These are phyloP conservation scores for Atkinsonella hypoxylon DNA, from an alignment of 2,329 filamentous ascomycete genomes.

Conservation along the genomic window DNA sequence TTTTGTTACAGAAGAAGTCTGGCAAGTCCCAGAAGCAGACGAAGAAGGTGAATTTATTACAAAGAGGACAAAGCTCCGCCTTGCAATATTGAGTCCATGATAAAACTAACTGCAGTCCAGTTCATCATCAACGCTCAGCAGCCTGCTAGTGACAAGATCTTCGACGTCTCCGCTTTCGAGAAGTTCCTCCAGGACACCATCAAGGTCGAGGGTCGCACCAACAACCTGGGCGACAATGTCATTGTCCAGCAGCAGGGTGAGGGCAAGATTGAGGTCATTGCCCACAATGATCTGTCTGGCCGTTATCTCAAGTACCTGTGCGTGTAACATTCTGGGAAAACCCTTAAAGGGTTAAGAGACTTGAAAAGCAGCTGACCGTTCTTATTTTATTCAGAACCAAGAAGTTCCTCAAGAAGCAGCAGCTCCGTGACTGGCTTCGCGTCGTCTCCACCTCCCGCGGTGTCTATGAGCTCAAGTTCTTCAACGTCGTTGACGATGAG, in stretches of 20 bases:
- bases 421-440: constrained; percentile 99
- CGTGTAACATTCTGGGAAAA: constrained; percentile 23
- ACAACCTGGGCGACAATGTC: constrained; percentile 92
- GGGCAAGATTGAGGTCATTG: constrained; percentile 95
- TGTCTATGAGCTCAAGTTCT: constrained; percentile 99
- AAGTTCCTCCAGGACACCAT: constrained; percentile 99
- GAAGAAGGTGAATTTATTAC: constrained; percentile 55
- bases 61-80: no score
- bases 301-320: constrained; percentile 99
- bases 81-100: not conserved
- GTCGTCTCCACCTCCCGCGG: constrained; percentile 97
- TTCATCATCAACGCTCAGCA: constrained; percentile 99
- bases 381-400: constrained; percentile 59
- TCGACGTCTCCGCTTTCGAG: constrained; percentile 96
- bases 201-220: constrained; percentile 98
- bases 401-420: constrained; percentile 99
- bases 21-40: constrained; percentile 67
- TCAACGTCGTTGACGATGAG: constrained; percentile 99
- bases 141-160: constrained; percentile 99
- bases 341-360: no score
- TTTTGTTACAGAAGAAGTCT: constrained; percentile 45
- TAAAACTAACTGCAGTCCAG: constrained; percentile 31
- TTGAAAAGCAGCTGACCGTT: not conserved
- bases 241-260: constrained; percentile 83
- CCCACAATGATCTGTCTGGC: constrained; percentile 95